Evolutionary conservation across 306 rosid species (phyloP).

Genomic region (Gastrolobium bilobum): DNA sequence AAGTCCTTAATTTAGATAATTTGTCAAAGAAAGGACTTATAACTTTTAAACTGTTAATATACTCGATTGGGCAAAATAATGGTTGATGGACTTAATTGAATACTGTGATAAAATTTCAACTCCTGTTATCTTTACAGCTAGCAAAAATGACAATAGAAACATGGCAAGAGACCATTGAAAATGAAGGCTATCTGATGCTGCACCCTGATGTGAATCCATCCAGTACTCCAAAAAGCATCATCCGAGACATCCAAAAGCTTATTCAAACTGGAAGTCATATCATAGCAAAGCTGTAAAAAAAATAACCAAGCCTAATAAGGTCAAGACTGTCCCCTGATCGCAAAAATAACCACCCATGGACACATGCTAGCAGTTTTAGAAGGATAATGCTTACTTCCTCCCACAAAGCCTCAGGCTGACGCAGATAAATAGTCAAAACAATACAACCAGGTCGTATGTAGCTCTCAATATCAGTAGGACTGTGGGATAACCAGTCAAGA

Average conservation of each 20-base stretch:
- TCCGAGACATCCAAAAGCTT: conserved; percentile 68
- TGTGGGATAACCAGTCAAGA: conserved; percentile 75
- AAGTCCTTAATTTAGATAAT: not conserved
- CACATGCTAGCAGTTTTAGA: conserved; percentile 15
- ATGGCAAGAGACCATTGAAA: conserved; percentile 59
- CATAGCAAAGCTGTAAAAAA: conserved; percentile 66
- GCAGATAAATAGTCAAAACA: conserved; percentile 71
- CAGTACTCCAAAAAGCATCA: conserved; percentile 72
- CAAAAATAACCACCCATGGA: conserved; percentile 8
- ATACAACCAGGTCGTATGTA: conserved; percentile 85
- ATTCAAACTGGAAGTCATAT: conserved; percentile 67
- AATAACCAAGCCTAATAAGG: conserved; percentile 32
- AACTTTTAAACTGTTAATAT: not conserved
- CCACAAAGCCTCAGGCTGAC: conserved; percentile 67
- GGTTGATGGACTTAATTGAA: conserved; percentile 25
- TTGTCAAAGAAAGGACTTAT: conserved; percentile 11
- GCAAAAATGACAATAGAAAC: not conserved
- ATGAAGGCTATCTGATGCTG: conserved; percentile 69
- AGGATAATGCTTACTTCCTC: conserved; percentile 60
- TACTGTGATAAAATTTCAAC: not conserved
- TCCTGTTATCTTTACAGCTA: conserved; percentile 19
- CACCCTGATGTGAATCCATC: conserved; percentile 73
- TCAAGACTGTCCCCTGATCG: not conserved
- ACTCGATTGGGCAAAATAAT: conserved; percentile 36
- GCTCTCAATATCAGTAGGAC: conserved; percentile 83